These are phyloP conservation scores for Guadua angustifolia DNA, from an alignment of 176 grass and related monocot species.

Conservation along the genomic window DNA sequence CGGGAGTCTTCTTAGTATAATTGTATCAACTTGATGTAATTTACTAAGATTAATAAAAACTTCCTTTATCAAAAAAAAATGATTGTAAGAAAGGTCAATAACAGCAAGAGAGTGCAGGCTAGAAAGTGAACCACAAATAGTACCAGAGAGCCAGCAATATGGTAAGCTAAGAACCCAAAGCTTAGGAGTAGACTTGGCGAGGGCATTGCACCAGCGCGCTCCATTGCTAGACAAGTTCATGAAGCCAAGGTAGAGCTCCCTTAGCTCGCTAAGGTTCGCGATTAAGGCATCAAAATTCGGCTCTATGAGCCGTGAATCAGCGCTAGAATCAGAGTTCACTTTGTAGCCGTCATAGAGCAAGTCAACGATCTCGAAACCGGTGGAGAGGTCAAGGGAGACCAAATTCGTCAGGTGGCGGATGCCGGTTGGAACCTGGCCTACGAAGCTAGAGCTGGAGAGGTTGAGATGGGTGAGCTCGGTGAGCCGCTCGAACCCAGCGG, in stretches of 20 bases:
- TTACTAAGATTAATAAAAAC: no score
- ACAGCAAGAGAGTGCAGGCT: not conserved
- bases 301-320: not conserved
- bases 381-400: no score
- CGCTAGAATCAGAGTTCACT: no score
- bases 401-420: no score
- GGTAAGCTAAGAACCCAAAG: not conserved
- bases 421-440: no score
- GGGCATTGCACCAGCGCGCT: not conserved
- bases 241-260: not conserved
- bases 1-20: no score
- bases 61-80: no score
- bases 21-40: no score
- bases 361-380: no score
- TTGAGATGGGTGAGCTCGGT: conserved; percentile 30
- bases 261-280: not conserved
- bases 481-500: conserved; percentile 46
- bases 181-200: not conserved
- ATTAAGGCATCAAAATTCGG: not conserved
- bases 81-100: not conserved
- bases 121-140: not conserved
- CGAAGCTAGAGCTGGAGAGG: no score
- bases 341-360: no score
- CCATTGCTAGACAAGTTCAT: not conserved
- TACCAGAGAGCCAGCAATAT: not conserved